phyloP scores from a whole-genome alignment of 768 basidiomycete species.

The Dendrothele bispora region DNA sequence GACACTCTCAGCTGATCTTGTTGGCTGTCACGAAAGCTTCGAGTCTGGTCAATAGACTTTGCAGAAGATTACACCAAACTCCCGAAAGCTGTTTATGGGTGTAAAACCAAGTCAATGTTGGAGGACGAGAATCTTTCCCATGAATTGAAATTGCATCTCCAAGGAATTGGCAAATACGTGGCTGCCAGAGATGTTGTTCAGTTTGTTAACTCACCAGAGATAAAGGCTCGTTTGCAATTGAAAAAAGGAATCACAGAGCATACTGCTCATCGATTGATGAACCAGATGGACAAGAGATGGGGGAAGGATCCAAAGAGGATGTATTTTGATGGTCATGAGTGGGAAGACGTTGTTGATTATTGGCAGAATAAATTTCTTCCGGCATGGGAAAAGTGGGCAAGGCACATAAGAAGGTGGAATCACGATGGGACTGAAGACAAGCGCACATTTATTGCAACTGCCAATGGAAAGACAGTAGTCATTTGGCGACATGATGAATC shows the following conservation, averaged over 20 bases:
- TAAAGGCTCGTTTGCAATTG: constrained; percentile 11
- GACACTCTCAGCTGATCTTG: no score
- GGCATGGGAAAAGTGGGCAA: constrained; percentile 7
- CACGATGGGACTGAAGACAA: background rate
- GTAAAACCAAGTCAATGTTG: constrained; percentile 10
- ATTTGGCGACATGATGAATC: constrained; percentile 30
- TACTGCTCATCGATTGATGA: constrained; percentile 25
- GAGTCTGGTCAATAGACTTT: no score
- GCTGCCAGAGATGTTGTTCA: constrained; percentile 20
- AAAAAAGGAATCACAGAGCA: constrained; percentile 13
- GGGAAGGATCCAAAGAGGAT: constrained; percentile 15
- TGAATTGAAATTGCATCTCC: constrained; percentile 15
- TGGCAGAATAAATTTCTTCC: constrained; percentile 20
- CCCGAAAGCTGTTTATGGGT: no score
- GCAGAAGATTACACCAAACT: no score
- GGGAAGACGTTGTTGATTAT: constrained; percentile 28
- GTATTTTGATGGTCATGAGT: constrained; percentile 31
- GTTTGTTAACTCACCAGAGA: constrained; percentile 9
- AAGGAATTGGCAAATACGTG: constrained; percentile 20
- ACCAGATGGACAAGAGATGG: constrained; percentile 22
- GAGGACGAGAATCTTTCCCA: constrained; percentile 15
- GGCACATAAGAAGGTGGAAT: constrained; percentile 11
- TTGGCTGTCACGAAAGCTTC: no score
- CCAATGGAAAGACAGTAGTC: constrained; percentile 6
- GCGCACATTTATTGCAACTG: background rate